Percentiles rank a stretch among this genome's conserved stretches.
Conservation (phyloP, 2,329 filamentous ascomycete genomes). For the Fusarium burgessii region DNA sequence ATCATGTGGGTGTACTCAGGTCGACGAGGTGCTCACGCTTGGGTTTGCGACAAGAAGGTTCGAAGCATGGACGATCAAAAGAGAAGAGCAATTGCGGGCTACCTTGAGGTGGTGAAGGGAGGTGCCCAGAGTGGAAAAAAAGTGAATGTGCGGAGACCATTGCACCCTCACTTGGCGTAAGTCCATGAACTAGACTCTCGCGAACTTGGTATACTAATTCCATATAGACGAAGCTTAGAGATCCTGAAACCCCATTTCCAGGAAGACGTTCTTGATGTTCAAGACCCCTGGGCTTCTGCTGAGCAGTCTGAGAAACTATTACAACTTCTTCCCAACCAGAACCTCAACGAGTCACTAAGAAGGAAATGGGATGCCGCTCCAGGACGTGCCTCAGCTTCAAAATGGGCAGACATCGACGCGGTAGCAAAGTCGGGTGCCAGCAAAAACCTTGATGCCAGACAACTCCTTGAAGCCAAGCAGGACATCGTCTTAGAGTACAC, state of each 20-base stretch:
- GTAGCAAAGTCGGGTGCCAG: slow-evolving; percentile 82
- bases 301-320: slow-evolving; percentile 83
- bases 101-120: slow-evolving; percentile 90
- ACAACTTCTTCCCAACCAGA: slow-evolving; percentile 83
- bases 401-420: slow-evolving; percentile 95
- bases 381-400: slow-evolving; percentile 78
- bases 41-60: slow-evolving; percentile 94
- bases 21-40: slow-evolving; percentile 95
- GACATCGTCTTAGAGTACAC: slow-evolving; percentile 98
- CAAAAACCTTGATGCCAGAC: slow-evolving; percentile 77
- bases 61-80: slow-evolving; percentile 87
- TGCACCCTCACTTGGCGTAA: slow-evolving; percentile 88
- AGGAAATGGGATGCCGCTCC: slow-evolving; percentile 93
- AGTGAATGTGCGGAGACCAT: slow-evolving; percentile 83
- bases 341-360: slow-evolving; percentile 80
- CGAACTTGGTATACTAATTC: slow-evolving; percentile 28
- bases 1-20: slow-evolving; percentile 99
- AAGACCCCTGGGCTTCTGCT: slow-evolving; percentile 83
- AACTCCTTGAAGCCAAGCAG: slow-evolving; percentile 89
- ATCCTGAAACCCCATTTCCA: slow-evolving; percentile 88
- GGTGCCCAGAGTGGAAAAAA: slow-evolving; percentile 88
- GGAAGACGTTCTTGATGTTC: slow-evolving; percentile 80
- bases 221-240: slow-evolving; percentile 79
- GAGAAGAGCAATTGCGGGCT: slow-evolving; percentile 85
- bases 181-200: slow-evolving; percentile 41